Conservation (phyloP, 805 yeast genomes). For the Isabelozyma heimii region DNA sequence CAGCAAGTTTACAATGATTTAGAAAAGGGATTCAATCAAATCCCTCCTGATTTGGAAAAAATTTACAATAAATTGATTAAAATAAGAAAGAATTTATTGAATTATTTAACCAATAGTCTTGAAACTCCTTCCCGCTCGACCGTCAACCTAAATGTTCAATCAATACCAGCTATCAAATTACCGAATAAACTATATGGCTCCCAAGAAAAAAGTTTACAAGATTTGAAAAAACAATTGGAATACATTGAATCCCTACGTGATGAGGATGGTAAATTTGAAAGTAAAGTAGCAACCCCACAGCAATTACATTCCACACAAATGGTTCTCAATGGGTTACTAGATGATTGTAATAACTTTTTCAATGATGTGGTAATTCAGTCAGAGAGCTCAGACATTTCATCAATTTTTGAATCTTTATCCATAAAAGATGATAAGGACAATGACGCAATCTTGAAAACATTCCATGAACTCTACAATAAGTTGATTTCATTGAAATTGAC, state of each 20-base stretch:
- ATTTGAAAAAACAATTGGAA: conserved; percentile 20
- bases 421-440: conserved; percentile 10
- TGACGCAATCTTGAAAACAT: conserved; percentile 26
- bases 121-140: not conserved
- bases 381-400: conserved; percentile 19
- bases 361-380: conserved; percentile 59
- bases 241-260: conserved; percentile 43
- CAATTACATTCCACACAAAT: conserved; percentile 31
- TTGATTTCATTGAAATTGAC: conserved; percentile 66
- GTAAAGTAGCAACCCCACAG: conserved; percentile 15
- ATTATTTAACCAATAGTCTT: conserved; percentile 20
- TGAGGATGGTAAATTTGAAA: conserved; percentile 50
- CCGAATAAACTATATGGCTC: conserved; percentile 1
- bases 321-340: conserved; percentile 70
- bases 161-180: not conserved
- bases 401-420: conserved; percentile 19
- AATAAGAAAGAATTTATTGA: conserved; percentile 60
- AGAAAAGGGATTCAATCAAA: conserved; percentile 46
- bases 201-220: conserved; percentile 3
- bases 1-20: conserved; percentile 54
- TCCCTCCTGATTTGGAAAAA: conserved; percentile 36
- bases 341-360: conserved; percentile 76
- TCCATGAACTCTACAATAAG: conserved; percentile 58
- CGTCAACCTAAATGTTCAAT: not conserved
- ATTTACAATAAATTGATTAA: conserved; percentile 59